Evolutionary conservation across 164 flowering plant species (phyloP), one percentile per base, ranked within the genome.

Genomic region (Nymphaea thermarum): DNA sequence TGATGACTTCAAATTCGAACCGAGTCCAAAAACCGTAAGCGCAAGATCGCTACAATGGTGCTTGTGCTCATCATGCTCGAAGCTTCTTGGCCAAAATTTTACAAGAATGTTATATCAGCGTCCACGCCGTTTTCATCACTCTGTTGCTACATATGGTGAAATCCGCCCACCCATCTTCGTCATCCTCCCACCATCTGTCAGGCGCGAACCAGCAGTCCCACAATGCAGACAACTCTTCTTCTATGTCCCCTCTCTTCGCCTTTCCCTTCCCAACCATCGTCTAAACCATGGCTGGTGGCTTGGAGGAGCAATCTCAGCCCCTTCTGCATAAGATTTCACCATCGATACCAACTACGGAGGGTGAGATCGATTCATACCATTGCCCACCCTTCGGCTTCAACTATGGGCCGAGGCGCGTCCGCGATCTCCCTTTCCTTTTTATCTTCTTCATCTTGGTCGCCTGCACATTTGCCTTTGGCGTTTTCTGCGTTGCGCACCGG

Each of bases 381-480:
- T 90, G 70, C 87, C 84, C 83, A 42, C 86, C 82, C 69, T 88
- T 94, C 85, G 77, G 87, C 60, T 94, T 82, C 88, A 88, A 89
- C 72, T 64, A 79, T 60, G 85, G 81, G 18, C 88, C 83, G 6
- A 78, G 98, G 55, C 75, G 75, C 3, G 77, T 87, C 82, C 90
- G 78, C 71, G 98, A 94, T 74, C 73, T 88, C 18, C 81, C 93
- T 44, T 88, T 91, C 63, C 85, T 84, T 65, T 4, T 89, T 77
- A 84, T 94, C 69, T 94, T 89, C 68, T 25, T 72, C 70, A 71
- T 94, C 72, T 68, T 88, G 71, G 75, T 79, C 41, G 75, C 91
- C 71, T 78, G 70, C 75, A 89, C 98, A 66, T 91, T 85, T 69
- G 95, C 70, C 43, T 83, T 91, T 42, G 98, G 98, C 43, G 82